A percentile compares a stretch with the other conserved stretches of the same genome.
Evolutionary conservation across 106 monocot species (phyloP).

Genomic region (Iris macrosiphon): DNA sequence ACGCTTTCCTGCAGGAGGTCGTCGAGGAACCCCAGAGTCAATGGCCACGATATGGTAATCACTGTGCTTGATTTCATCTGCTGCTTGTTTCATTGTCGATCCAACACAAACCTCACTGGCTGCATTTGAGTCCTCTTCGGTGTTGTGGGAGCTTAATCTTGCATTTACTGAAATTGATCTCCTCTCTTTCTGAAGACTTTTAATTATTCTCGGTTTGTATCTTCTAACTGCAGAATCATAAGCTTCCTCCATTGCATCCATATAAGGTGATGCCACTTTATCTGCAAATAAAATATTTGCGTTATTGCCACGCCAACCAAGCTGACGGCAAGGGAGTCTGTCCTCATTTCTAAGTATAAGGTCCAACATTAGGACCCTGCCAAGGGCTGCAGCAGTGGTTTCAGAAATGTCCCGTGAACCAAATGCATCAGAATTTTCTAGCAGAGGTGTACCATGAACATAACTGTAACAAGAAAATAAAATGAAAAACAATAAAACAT

Average conservation of each 20-base stretch:
- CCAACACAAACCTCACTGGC: neutral
- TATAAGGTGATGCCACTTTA: constrained; percentile 20
- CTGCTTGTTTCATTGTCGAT: constrained; percentile 2
- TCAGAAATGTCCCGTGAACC: constrained; percentile 39
- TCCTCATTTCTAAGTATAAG: constrained; percentile 87
- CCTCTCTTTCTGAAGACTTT: constrained; percentile 36
- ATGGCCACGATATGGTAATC: constrained; percentile 67
- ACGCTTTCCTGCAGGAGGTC: constrained; percentile 81
- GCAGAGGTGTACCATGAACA: constrained; percentile 71
- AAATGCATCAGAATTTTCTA: constrained; percentile 56
- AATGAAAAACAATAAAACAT: neutral
- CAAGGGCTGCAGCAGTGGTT: constrained; percentile 57
- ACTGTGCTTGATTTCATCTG: constrained; percentile 8
- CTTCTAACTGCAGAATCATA: constrained; percentile 24
- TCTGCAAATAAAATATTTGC: constrained; percentile 60
- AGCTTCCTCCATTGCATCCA: constrained; percentile 23
- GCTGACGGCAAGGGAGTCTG: constrained; percentile 71
- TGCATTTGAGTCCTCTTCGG: constrained; percentile 11
- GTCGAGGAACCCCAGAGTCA: constrained; percentile 80
- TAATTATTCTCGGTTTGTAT: constrained; percentile 32
- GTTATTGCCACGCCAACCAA: constrained; percentile 83
- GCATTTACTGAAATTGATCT: constrained; percentile 59
- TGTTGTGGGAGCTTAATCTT: constrained; percentile 18
- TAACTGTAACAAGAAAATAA: constrained; percentile 37
- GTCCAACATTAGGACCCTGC: constrained; percentile 70